These are phyloP conservation scores for Botrytis sinoallii DNA, from an alignment of 2,329 filamentous ascomycete species.

Conservation along the genomic window DNA sequence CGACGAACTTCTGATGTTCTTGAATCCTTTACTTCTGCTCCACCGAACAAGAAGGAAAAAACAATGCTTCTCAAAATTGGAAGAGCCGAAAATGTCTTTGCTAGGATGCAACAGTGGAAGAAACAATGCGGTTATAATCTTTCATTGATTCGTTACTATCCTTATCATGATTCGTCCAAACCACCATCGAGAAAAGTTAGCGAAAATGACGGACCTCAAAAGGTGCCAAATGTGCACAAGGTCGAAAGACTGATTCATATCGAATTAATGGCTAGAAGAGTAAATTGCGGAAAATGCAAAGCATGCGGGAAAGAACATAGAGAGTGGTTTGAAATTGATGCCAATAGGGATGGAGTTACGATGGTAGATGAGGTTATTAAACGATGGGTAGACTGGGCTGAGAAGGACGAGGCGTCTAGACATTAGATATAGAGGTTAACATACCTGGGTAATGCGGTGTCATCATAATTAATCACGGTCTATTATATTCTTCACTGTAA, in stretches of 20 bases:
- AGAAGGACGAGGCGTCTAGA: conserved; percentile 22
- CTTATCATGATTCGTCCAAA: conserved; percentile 53
- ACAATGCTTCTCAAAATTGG: conserved; percentile 69
- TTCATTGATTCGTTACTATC: conserved; percentile 87
- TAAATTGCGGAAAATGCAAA: conserved; percentile 60
- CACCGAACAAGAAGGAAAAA: conserved; percentile 41
- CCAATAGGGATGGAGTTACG: conserved; percentile 65
- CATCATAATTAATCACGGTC: background rate
- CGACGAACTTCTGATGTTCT: conserved; percentile 55
- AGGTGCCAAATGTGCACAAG: conserved; percentile 80
- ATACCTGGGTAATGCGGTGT: background rate
- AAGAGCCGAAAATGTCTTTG: conserved; percentile 76
- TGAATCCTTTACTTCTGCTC: conserved; percentile 46
- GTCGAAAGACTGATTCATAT: conserved; percentile 90
- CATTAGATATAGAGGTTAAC: conserved; percentile 19
- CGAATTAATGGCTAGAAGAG: conserved; percentile 65
- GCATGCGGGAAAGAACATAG: conserved; percentile 81
- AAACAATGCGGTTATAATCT: conserved; percentile 88
- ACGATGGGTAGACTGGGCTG: conserved; percentile 76
- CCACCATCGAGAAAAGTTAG: conserved; percentile 12
- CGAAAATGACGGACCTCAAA: conserved; percentile 49
- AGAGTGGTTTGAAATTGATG: conserved; percentile 94
- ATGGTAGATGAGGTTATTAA: conserved; percentile 70
- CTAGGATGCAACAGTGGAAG: conserved; percentile 88
- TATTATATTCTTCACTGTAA: background rate